Evolutionary conservation across 1,139 yeast genomes (phyloP).

Genomic region (Blastobotrys ciferrii): DNA sequence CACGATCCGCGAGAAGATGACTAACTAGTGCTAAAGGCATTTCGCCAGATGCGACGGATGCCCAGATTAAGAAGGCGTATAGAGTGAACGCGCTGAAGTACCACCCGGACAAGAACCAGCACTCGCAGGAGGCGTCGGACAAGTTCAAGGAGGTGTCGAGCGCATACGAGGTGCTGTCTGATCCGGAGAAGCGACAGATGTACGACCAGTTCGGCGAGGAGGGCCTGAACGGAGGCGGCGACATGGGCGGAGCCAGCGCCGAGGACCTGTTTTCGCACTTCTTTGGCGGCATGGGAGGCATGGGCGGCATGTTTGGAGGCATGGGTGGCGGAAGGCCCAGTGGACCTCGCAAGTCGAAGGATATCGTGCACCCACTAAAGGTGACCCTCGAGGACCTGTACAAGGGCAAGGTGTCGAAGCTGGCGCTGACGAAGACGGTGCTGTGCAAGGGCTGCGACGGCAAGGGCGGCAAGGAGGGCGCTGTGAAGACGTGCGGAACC

Average conservation of each 20-base stretch:
- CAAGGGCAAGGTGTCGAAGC: slow-evolving; percentile 92
- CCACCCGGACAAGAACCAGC: slow-evolving; percentile 92
- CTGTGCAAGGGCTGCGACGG: slow-evolving; percentile 89
- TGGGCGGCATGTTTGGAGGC: slow-evolving; percentile 49
- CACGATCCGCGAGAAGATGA: neutral
- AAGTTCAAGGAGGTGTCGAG: slow-evolving; percentile 85
- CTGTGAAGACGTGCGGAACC: slow-evolving; percentile 79
- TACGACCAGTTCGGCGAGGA: slow-evolving; percentile 93
- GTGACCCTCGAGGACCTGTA: slow-evolving; percentile 85
- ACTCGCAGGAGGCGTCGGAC: slow-evolving; percentile 88
- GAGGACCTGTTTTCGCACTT: slow-evolving; percentile 92
- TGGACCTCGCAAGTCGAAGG: slow-evolving; percentile 76
- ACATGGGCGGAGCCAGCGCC: slow-evolving; percentile 70
- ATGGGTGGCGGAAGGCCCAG: slow-evolving; percentile 66
- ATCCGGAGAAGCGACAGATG: slow-evolving; percentile 80
- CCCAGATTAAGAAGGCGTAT: slow-evolving; percentile 91
- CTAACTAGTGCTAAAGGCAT: slow-evolving; percentile 45
- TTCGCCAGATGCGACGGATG: slow-evolving; percentile 69
- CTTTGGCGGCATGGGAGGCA: slow-evolving; percentile 67
- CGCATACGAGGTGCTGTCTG: slow-evolving; percentile 83
- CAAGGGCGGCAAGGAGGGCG: slow-evolving; percentile 91
- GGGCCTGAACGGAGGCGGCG: slow-evolving; percentile 78
- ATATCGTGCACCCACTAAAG: slow-evolving; percentile 82
- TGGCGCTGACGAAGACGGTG: slow-evolving; percentile 89
- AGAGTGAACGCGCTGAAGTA: slow-evolving; percentile 87